phyloP scores from a whole-genome alignment of 2,329 filamentous ascomycete genomes.

The Stagonosporopsis cucurbitacearum region DNA sequence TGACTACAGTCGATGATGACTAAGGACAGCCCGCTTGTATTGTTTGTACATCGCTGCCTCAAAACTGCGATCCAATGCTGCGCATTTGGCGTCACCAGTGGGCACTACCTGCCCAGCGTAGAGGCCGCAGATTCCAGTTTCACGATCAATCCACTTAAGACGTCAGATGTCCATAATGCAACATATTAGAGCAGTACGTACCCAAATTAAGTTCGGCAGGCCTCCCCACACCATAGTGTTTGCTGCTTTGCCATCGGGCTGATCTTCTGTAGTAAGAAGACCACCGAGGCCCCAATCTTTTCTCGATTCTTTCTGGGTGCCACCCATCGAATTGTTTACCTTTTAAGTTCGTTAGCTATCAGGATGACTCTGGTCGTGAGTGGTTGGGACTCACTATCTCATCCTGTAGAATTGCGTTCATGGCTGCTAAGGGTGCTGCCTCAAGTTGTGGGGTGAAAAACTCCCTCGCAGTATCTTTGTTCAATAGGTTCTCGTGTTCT shows the following conservation, averaged over 20 bases:
- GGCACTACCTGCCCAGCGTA: conserved; percentile 42
- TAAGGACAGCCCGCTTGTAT: conserved; percentile 14
- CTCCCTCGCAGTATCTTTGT: conserved; percentile 31
- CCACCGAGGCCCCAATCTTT: conserved; percentile 45
- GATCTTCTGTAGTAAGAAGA: conserved; percentile 31
- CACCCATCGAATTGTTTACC: conserved; percentile 36
- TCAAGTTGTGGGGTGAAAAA: conserved; percentile 44
- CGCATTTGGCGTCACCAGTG: conserved; percentile 34
- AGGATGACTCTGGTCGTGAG: neutral
- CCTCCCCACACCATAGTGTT: conserved; percentile 46
- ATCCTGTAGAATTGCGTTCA: conserved; percentile 48
- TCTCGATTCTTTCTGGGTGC: conserved; percentile 17
- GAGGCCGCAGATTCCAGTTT: conserved; percentile 38
- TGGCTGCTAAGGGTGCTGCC: conserved; percentile 10
- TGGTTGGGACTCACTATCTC: conserved; percentile 17
- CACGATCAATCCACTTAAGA: conserved; percentile 41
- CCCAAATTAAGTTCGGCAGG: conserved; percentile 44
- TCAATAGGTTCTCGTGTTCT: conserved; percentile 35
- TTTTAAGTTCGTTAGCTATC: neutral
- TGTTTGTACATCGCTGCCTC: conserved; percentile 30
- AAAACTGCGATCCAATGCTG: conserved; percentile 25
- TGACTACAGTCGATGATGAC: conserved; percentile 14
- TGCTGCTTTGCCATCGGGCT: conserved; percentile 29
- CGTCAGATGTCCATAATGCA: neutral
- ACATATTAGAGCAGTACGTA: conserved; percentile 10